These are phyloP conservation scores for Rhynchospora pubera DNA, from an alignment of 176 grass and related monocot species.

Conservation along the genomic window DNA sequence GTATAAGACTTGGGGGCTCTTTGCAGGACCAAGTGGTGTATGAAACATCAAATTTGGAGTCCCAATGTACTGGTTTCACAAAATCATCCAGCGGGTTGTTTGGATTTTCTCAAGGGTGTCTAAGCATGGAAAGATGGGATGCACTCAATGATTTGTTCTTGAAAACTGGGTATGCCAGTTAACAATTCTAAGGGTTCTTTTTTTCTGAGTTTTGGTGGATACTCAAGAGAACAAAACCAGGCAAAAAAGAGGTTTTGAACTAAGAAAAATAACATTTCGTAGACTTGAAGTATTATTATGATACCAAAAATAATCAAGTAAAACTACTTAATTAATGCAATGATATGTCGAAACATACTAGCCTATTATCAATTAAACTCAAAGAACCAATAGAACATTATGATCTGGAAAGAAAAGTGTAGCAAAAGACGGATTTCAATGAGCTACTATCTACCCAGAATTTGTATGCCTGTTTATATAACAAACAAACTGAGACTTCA, in stretches of 20 bases:
- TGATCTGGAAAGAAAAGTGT: not conserved
- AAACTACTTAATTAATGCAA: not conserved
- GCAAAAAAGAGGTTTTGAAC: not conserved
- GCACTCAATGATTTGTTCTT: slow-evolving; percentile 69
- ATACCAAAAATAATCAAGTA: not conserved
- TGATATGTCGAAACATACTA: not conserved
- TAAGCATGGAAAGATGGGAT: slow-evolving; percentile 92
- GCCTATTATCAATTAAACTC: not conserved
- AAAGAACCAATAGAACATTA: not conserved
- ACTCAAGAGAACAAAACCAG: not conserved
- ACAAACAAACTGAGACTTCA: not conserved
- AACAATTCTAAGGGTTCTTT: not conserved
- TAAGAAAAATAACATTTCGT: not conserved
- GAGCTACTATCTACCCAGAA: not conserved
- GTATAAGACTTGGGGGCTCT: slow-evolving; percentile 90
- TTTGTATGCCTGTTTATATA: not conserved
- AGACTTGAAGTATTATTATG: not conserved
- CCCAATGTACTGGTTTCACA: slow-evolving; percentile 53
- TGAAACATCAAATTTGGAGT: slow-evolving; percentile 52
- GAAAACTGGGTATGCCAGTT: slow-evolving; percentile 46
- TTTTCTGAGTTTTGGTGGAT: not conserved
- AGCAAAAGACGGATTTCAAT: not conserved
- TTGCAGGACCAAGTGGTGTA: slow-evolving; percentile 96
- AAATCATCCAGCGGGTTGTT: slow-evolving; percentile 62
- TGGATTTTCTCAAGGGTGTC: slow-evolving; percentile 92